Base-by-base conservation (phyloP, 2,329 filamentous ascomycete species). In the Trichoderma harzianum region DNA sequence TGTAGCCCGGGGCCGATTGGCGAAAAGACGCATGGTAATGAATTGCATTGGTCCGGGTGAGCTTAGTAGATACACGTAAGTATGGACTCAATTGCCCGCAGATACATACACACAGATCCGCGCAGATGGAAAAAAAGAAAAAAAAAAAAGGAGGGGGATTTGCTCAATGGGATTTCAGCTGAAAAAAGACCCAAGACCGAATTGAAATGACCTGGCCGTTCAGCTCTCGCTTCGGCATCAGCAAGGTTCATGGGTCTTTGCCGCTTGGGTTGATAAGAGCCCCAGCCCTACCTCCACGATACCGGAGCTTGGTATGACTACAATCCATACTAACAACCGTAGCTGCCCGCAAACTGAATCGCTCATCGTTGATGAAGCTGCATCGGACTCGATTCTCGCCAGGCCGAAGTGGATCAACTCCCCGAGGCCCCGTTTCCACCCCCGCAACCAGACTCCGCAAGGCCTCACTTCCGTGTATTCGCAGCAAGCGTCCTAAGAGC, bases 371-470 rank as follows among this genome's bases (percentile, higher is more conserved):
- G 61, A 66, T 66, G 21, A 51, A 36, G 60, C 51, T 53, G 18
- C 57, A 51, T 43, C 53, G 61, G 51, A 26, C 47, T 66, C 61
- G 61, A 65, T 71, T 43, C 36, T 71, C 36, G 53, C 47, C 18
- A 47, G 36, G 47, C 62, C 60, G 61, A 51, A 66, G 62, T 65
- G 61, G 69, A 66, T 57, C 62, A 36, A 28, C 53, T 28, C 64
- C 53, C 68, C 34, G 53, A 66, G 47, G 51, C 47, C 69, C 53
- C 66, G 66, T 63, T 70, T 66, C 69, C 69, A 71, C 69, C 69
- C 61, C 69, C 69, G 69, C 69, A 71, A 66, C 57, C 14, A 39
- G 53, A 65, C 69, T 71, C 69, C 69, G 69, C 69, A 53, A 57
- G 68, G 58, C 39, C 57, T 69, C 66, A 53, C 43, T 58, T 62